Conservation (phyloP, 345 rosid genomes). For the Erodium maritimum region DNA sequence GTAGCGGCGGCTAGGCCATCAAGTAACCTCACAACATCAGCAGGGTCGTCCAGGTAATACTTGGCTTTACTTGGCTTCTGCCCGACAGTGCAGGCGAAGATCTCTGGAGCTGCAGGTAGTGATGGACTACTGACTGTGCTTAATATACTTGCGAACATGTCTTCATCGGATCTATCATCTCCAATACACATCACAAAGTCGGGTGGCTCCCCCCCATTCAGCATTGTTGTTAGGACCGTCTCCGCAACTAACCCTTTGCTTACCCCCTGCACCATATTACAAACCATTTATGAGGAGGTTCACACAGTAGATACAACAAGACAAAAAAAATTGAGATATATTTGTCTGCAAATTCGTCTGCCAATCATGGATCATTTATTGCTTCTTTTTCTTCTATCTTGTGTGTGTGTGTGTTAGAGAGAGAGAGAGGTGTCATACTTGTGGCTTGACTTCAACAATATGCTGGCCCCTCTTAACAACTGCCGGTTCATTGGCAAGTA, state of each 20-base stretch:
- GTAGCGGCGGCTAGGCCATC: slow-evolving; percentile 25
- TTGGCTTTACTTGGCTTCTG: slow-evolving; percentile 55
- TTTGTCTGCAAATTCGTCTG: too few relatives aligned
- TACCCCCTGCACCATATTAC: slow-evolving; percentile 30
- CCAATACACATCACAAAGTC: slow-evolving; percentile 53
- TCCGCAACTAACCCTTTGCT: slow-evolving; percentile 40
- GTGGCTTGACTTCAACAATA: slow-evolving; percentile 20
- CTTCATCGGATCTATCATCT: slow-evolving; percentile 58
- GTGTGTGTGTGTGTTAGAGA: not conserved
- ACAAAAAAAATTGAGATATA: not conserved
- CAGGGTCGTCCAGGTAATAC: slow-evolving; percentile 41
- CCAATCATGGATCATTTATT: too few relatives aligned
- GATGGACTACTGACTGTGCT: slow-evolving; percentile 15
- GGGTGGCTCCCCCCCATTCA: slow-evolving; percentile 23
- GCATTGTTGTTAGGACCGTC: slow-evolving; percentile 31
- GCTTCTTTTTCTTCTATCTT: too few relatives aligned
- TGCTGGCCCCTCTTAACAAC: slow-evolving; percentile 18
- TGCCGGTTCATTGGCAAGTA: slow-evolving; percentile 16
- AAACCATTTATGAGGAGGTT: too few relatives aligned
- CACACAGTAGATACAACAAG: not conserved
- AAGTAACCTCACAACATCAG: slow-evolving; percentile 31
- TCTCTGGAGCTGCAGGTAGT: slow-evolving; percentile 24
- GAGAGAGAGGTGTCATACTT: slow-evolving; percentile 4
- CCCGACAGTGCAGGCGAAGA: slow-evolving; percentile 52
- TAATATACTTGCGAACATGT: slow-evolving; percentile 47